phyloP scores from a whole-genome alignment of 164 flowering plant species.

The Saururus chinensis region DNA sequence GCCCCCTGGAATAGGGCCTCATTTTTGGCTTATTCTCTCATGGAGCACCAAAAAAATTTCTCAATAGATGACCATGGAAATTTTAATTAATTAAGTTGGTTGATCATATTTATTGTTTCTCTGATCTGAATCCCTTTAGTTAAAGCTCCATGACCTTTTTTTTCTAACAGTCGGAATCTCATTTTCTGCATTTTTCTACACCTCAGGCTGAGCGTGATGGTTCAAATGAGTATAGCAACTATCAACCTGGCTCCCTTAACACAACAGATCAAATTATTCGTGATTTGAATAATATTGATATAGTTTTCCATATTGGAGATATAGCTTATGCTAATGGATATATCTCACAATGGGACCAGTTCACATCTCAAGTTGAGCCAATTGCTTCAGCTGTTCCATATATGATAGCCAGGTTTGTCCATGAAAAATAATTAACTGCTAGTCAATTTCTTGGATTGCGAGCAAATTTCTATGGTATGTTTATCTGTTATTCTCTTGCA shows the following conservation, averaged over 20 bases:
- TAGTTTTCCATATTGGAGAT: constrained; percentile 39
- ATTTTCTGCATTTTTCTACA: not conserved
- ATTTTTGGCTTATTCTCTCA: too few species aligned
- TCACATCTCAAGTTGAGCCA: constrained; percentile 38
- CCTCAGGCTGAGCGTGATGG: constrained; percentile 31
- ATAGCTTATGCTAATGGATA: constrained; percentile 40
- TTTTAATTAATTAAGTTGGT: not conserved
- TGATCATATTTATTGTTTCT: not conserved
- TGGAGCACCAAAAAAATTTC: too few species aligned
- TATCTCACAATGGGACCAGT: constrained; percentile 45
- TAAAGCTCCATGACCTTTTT: not conserved
- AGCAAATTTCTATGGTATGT: not conserved
- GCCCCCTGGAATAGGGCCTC: too few species aligned
- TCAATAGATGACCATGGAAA: too few species aligned
- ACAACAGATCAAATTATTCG: constrained; percentile 26
- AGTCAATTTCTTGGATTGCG: not conserved
- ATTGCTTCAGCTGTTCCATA: constrained; percentile 37
- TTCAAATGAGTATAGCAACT: constrained; percentile 27
- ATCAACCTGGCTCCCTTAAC: constrained; percentile 30
- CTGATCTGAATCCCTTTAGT: not conserved
- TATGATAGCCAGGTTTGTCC: constrained; percentile 31
- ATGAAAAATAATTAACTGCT: not conserved
- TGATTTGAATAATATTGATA: constrained; percentile 28
- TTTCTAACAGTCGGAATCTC: not conserved
- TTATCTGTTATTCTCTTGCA: constrained; percentile 6